Conservation (phyloP, 2,329 filamentous ascomycete species). For the Aspergillus pseudoviridinutans region DNA sequence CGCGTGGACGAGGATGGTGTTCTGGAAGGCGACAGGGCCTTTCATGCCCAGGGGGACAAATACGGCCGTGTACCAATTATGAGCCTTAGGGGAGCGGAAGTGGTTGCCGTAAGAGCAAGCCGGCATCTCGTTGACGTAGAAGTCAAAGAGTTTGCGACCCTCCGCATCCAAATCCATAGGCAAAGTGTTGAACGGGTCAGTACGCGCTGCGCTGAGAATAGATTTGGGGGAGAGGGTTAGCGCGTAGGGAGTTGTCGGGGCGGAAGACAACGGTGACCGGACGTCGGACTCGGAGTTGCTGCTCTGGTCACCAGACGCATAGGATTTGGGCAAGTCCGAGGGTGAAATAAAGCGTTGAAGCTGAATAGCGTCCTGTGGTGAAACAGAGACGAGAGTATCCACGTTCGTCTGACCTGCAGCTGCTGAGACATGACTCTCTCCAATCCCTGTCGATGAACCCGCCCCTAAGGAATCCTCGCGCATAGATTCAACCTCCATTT, state of each 20-base stretch:
- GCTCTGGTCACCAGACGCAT: slow-evolving; percentile 6
- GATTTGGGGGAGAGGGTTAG: slow-evolving; percentile 25
- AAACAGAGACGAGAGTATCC: neutral
- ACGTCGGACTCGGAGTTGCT: slow-evolving; percentile 9
- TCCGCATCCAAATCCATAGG: slow-evolving; percentile 30
- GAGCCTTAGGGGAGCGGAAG: slow-evolving; percentile 28
- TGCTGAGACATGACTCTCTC: neutral
- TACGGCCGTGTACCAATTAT: slow-evolving; percentile 37
- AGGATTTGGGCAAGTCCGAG: neutral
- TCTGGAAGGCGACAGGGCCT: slow-evolving; percentile 35
- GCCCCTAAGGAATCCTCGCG: neutral
- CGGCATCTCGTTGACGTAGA: slow-evolving; percentile 40
- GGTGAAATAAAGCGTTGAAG: neutral
- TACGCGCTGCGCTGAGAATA: slow-evolving; percentile 34
- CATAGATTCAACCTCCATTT: neutral
- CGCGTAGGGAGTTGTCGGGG: slow-evolving; percentile 13
- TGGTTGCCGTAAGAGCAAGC: slow-evolving; percentile 38
- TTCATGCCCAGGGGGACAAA: slow-evolving; percentile 42
- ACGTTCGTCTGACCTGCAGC: neutral
- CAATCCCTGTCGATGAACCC: neutral
- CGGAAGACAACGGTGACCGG: slow-evolving; percentile 12
- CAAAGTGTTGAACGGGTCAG: slow-evolving; percentile 35
- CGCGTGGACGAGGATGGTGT: slow-evolving; percentile 37
- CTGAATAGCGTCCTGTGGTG: neutral
- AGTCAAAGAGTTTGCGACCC: slow-evolving; percentile 35